These are phyloP conservation scores for Boletus reticulatus DNA, from an alignment of 768 basidiomycete genomes.

Conservation along the genomic window DNA sequence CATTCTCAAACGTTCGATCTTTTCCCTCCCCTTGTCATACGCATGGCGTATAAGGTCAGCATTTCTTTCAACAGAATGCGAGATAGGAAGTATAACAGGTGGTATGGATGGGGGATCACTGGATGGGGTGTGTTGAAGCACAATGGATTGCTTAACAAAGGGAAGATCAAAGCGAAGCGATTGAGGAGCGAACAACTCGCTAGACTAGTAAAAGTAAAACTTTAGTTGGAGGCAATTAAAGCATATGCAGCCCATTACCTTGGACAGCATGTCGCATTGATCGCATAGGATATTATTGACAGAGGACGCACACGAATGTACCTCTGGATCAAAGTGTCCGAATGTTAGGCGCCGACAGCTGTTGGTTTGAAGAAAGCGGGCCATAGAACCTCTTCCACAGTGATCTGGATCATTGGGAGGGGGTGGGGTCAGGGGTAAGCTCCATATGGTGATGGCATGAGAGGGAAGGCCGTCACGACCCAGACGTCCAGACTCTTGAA, in stretches of 20 bases:
- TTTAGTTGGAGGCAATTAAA: too few species aligned
- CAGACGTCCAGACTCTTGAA: slow-evolving; percentile 13
- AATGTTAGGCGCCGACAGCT: not conserved
- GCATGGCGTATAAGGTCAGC: not conserved
- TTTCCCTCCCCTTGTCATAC: not conserved
- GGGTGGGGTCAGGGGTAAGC: not conserved
- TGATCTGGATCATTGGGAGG: not conserved
- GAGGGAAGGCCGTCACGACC: slow-evolving; percentile 3
- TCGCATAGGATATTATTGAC: not conserved
- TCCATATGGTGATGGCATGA: slow-evolving; percentile 1
- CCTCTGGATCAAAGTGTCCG: not conserved
- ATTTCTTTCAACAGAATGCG: not conserved
- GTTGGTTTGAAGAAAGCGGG: not conserved
- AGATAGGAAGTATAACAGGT: not conserved
- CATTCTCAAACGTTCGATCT: not conserved
- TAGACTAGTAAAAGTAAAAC: not conserved
- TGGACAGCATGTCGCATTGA: not conserved
- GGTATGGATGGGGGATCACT: not conserved
- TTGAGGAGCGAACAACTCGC: not conserved
- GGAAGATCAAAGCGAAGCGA: too few species aligned
- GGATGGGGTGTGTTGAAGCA: not conserved
- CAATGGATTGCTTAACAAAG: too few species aligned
- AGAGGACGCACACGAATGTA: not conserved
- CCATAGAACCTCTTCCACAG: not conserved
- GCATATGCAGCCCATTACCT: not conserved